Base-by-base conservation (phyloP, 331 rosid genomes). In the Telfairia occidentalis region DNA sequence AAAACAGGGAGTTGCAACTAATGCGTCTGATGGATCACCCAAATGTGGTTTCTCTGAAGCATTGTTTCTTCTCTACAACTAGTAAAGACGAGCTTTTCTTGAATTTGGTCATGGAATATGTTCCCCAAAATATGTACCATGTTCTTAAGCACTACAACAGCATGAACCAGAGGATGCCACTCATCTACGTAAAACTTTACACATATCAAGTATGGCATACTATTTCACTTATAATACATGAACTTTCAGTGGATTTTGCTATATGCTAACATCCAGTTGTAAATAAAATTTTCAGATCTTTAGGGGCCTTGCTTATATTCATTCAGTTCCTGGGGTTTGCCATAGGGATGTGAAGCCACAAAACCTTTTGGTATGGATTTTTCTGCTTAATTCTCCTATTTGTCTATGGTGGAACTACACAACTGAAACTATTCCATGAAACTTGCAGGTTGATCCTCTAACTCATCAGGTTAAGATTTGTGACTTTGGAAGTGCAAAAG, bases 21-120 rank as follows among this genome's bases (percentile, higher is more conserved):
- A 94, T 94, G 98, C 92, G 98, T 37, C 76, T 94, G 86, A 89
- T 94, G 98, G 96, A 94, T 91, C 96, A 91, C 72, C 96, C 96
- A 58, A 94, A 94, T 81, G 89, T 94, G 24, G 82, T 94, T 84
- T 85, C 90, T 46, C 66, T 94, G 82, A 91, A 84, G 88, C 96
- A 94, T 71, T 90, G 92, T 81, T 94, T 91, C 87, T 94, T 88
- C 85, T 91, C 98, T 66, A 88, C 97, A 63, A 94, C 96, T 8
- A 86, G 89, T 80, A 87, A 81, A 83, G 96, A 94, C 59, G 98
- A 94, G 80, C 92, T 94, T 65, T 94, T 91, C 80, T 86, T 91
- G 79, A 94, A 94, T 87, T 77, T 94, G 83, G 98, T 91, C 23
- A 94, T 94, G 98, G 98, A 94, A 77, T 94, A 86, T 73, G 89